Evolutionary conservation across 2,329 filamentous ascomycete genomes (phyloP).

Genomic region (Macrophomina tecta): DNA sequence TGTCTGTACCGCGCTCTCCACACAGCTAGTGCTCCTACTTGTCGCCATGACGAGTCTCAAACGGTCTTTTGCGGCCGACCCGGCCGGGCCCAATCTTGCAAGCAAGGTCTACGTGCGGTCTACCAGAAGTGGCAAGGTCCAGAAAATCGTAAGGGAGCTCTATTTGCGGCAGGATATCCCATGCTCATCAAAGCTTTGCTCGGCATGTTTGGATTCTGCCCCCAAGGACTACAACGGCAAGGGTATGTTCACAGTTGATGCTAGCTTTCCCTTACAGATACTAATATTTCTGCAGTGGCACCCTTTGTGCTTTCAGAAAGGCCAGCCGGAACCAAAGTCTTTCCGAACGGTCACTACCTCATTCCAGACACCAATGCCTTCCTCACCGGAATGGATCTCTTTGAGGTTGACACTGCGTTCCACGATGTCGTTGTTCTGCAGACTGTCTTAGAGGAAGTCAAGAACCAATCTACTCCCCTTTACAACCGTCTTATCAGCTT

Average conservation of each 20-base stretch:
- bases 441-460: slow-evolving; percentile 93
- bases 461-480: slow-evolving; percentile 89
- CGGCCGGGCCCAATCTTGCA: slow-evolving; percentile 74
- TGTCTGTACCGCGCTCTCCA: neutral
- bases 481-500: slow-evolving; percentile 92
- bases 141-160: slow-evolving; percentile 97
- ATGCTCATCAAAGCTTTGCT: slow-evolving; percentile 91
- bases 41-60: slow-evolving; percentile 66
- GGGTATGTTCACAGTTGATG: slow-evolving; percentile 54
- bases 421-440: slow-evolving; percentile 97
- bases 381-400: slow-evolving; percentile 94
- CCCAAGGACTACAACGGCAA: slow-evolving; percentile 80
- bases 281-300: slow-evolving; percentile 59
- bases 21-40: neutral
- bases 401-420: slow-evolving; percentile 89
- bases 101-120: slow-evolving; percentile 97
- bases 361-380: slow-evolving; percentile 96
- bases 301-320: slow-evolving; percentile 89
- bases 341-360: slow-evolving; percentile 88
- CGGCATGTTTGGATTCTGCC: slow-evolving; percentile 73
- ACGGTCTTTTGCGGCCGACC: slow-evolving; percentile 60
- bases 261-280: slow-evolving; percentile 33
- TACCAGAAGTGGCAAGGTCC: slow-evolving; percentile 93
- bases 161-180: slow-evolving; percentile 97
- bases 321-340: slow-evolving; percentile 81